Evolutionary conservation across 768 basidiomycete genomes (phyloP).

Genomic region (Boletus pseudo-olivaceus): DNA sequence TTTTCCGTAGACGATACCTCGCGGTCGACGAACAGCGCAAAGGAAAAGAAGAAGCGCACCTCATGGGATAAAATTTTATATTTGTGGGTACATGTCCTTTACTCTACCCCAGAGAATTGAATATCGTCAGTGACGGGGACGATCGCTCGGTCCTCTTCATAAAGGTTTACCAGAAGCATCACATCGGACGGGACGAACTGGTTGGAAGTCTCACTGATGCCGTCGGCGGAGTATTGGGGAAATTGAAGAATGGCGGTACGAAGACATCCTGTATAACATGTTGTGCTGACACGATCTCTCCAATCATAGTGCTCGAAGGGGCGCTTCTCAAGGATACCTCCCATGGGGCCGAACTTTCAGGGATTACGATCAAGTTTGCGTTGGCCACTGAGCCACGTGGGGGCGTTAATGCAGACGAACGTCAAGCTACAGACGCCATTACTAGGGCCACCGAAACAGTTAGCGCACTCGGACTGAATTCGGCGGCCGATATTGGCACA

Average conservation of each 20-base stretch:
- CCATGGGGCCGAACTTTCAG: background rate
- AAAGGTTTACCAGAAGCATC: conserved; percentile 10
- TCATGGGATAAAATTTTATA: conserved; percentile 14
- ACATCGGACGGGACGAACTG: conserved; percentile 4
- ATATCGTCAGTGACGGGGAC: conserved; percentile 9
- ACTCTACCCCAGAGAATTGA: background rate
- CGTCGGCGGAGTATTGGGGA: conserved; percentile 8
- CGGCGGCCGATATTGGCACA: background rate
- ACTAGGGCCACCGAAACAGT: background rate
- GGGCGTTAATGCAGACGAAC: conserved; percentile 1
- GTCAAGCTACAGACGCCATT: conserved; percentile 14
- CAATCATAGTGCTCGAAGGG: conserved; percentile 12
- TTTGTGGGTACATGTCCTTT: conserved; percentile 10
- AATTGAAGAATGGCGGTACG: conserved; percentile 15
- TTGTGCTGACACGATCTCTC: background rate
- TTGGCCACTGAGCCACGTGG: background rate
- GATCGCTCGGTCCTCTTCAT: conserved; percentile 9
- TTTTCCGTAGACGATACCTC: conserved; percentile 6
- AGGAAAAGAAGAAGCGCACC: conserved; percentile 3
- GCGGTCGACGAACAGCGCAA: conserved; percentile 13
- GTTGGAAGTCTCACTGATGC: conserved; percentile 10
- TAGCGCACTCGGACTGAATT: background rate
- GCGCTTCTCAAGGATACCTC: background rate
- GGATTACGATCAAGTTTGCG: conserved; percentile 13
- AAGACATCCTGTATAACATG: background rate